Percentiles rank a stretch among this genome's conserved stretches.
These are phyloP conservation scores for Aspergillus persii DNA, from an alignment of 2,329 filamentous ascomycete species.

Conservation along the genomic window DNA sequence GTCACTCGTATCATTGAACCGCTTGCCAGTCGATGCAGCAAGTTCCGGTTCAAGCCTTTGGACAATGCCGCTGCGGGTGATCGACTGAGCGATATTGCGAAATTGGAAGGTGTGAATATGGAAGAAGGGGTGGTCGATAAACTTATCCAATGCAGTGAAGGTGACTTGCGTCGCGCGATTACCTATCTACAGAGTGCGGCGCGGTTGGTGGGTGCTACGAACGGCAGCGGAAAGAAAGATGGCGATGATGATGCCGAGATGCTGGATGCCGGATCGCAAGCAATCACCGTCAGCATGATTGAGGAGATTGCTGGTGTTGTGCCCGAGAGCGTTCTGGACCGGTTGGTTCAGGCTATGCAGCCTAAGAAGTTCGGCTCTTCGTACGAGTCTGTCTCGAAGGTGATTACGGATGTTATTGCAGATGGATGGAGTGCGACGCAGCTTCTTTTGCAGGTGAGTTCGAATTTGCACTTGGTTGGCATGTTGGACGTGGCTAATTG, in stretches of 20 bases:
- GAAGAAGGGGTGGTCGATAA: constrained; percentile 79
- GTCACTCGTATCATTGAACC: constrained; percentile 98
- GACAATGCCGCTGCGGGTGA: constrained; percentile 80
- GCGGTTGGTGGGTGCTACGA: constrained; percentile 69
- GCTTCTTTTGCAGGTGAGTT: constrained; percentile 71
- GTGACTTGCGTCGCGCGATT: constrained; percentile 93
- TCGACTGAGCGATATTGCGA: constrained; percentile 78
- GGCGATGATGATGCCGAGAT: constrained; percentile 60
- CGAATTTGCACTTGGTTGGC: background rate
- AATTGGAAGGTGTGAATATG: constrained; percentile 70
- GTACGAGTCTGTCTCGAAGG: constrained; percentile 72
- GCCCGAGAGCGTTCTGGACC: constrained; percentile 69
- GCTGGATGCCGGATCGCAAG: constrained; percentile 49
- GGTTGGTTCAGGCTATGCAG: constrained; percentile 71
- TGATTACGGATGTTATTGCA: constrained; percentile 86
- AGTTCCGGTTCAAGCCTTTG: constrained; percentile 96
- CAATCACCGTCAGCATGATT: constrained; percentile 73
- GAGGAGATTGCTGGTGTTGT: constrained; percentile 97
- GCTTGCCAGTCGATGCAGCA: constrained; percentile 86
- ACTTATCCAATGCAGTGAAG: constrained; percentile 83
- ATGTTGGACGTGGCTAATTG: constrained; percentile 6
- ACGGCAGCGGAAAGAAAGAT: constrained; percentile 44
- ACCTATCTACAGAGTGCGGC: constrained; percentile 96
- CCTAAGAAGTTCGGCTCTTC: constrained; percentile 62
- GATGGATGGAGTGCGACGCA: constrained; percentile 97